Evolutionary conservation across 352 stramenopile genomes (phyloP).

Genomic region (Pythium utonaiense): DNA sequence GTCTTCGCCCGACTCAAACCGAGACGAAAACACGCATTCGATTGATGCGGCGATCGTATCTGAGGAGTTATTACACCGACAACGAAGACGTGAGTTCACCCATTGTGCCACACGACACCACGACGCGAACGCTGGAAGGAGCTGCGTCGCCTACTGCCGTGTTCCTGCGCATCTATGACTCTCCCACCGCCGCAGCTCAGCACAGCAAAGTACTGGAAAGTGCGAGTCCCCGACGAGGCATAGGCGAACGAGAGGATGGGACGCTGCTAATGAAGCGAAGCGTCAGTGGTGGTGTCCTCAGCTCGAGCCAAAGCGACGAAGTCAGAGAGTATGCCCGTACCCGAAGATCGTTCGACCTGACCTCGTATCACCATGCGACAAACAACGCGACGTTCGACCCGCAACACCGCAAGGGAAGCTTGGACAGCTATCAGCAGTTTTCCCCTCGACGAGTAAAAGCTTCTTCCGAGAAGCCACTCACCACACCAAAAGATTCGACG

Average conservation of each 20-base stretch:
- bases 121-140: not conserved
- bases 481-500: slow-evolving; percentile 8
- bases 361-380: slow-evolving; percentile 8
- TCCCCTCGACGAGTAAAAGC: not conserved
- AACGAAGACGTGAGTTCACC: slow-evolving; percentile 18
- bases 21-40: slow-evolving; percentile 69
- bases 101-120: not conserved
- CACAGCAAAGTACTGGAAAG: slow-evolving; percentile 26
- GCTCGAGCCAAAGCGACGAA: slow-evolving; percentile 1
- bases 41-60: slow-evolving; percentile 65
- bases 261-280: not conserved
- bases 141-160: slow-evolving; percentile 41
- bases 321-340: slow-evolving; percentile 4
- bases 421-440: slow-evolving; percentile 3
- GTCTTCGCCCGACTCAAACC: slow-evolving; percentile 30
- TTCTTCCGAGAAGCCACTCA: not conserved
- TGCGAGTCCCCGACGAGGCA: not conserved
- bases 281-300: slow-evolving; percentile 1
- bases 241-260: not conserved
- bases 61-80: slow-evolving; percentile 62
- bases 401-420: slow-evolving; percentile 8
- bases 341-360: slow-evolving; percentile 41
- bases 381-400: not conserved
- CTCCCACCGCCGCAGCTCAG: slow-evolving; percentile 36
- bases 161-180: slow-evolving; percentile 73